phyloP scores from a whole-genome alignment of 768 basidiomycete species.

The Candolleomyces efflorescens region DNA sequence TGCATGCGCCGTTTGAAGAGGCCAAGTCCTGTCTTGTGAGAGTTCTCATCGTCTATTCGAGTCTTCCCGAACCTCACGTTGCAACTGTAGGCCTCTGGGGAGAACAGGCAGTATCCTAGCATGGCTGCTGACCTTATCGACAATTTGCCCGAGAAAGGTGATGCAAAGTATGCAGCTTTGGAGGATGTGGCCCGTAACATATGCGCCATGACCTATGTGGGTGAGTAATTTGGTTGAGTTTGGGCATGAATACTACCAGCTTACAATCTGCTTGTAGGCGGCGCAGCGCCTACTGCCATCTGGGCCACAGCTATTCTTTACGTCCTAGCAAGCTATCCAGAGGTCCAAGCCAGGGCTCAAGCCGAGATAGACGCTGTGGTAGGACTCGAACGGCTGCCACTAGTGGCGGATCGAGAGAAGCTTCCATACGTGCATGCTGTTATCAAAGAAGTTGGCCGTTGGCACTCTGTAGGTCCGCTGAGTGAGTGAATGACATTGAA shows the following conservation, averaged over 20 bases:
- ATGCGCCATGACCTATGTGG: conserved; percentile 19
- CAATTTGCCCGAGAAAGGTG: not conserved
- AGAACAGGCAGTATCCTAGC: not conserved
- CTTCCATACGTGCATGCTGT: conserved; percentile 4
- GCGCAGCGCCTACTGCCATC: conserved; percentile 22
- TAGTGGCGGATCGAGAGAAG: not conserved
- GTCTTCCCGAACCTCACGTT: not conserved
- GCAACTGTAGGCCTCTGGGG: not conserved
- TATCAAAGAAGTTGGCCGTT: conserved; percentile 9
- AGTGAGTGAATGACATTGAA: not conserved
- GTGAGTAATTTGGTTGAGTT: conserved; percentile 8
- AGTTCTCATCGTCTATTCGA: not conserved
- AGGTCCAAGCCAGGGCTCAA: conserved; percentile 4
- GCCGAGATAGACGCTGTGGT: conserved; percentile 4
- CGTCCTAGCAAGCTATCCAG: not conserved
- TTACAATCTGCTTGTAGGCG: conserved; percentile 11
- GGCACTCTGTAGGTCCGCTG: conserved; percentile 4
- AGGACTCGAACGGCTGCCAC: conserved; percentile 1
- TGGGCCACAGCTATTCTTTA: not conserved
- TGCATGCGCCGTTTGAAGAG: not conserved
- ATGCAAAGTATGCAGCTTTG: not conserved
- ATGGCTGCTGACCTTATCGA: conserved; percentile 6
- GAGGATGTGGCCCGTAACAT: conserved; percentile 21
- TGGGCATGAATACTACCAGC: too few relatives aligned
- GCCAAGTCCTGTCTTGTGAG: conserved; percentile 4